These are phyloP conservation scores for Farysia itapuensis DNA, from an alignment of 1,284 basidiomycete species.

Conservation along the genomic window DNA sequence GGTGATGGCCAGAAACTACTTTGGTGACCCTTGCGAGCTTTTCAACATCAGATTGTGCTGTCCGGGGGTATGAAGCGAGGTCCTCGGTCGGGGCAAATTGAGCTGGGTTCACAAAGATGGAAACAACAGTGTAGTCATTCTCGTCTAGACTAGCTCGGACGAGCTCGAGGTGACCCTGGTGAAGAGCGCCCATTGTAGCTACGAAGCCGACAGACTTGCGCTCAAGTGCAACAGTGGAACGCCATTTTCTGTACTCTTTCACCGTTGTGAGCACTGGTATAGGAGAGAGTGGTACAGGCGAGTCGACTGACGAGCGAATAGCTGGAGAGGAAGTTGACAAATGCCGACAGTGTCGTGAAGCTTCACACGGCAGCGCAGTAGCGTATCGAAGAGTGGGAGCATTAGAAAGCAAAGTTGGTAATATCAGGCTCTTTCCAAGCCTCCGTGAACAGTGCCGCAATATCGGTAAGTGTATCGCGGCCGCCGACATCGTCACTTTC, in stretches of 20 bases:
- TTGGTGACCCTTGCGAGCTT: constrained; percentile 32
- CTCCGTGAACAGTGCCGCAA: too few species aligned
- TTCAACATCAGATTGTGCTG: constrained; percentile 59
- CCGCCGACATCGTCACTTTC: too few species aligned
- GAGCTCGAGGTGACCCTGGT: constrained; percentile 86
- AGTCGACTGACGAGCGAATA: constrained; percentile 11
- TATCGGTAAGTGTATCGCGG: too few species aligned
- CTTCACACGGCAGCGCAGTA: too few species aligned
- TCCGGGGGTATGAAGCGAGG: constrained; percentile 84
- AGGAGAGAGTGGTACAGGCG: constrained; percentile 59
- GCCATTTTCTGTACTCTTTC: constrained; percentile 74
- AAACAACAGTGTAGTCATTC: constrained; percentile 85
- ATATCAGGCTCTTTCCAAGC: too few species aligned
- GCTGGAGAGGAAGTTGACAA: background rate
- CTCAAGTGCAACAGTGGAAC: constrained; percentile 65
- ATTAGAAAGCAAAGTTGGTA: too few species aligned
- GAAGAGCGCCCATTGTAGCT: constrained; percentile 95
- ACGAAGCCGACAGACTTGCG: constrained; percentile 75
- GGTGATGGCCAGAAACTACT: background rate
- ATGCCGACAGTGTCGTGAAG: too few species aligned
- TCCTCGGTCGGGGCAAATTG: constrained; percentile 97
- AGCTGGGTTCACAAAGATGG: constrained; percentile 96
- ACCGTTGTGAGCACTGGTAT: constrained; percentile 79
- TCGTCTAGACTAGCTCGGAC: constrained; percentile 70
- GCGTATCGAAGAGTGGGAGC: too few species aligned